Conservation (phyloP, 2,329 filamentous ascomycete genomes). For the Cordyceps militaris region DNA sequence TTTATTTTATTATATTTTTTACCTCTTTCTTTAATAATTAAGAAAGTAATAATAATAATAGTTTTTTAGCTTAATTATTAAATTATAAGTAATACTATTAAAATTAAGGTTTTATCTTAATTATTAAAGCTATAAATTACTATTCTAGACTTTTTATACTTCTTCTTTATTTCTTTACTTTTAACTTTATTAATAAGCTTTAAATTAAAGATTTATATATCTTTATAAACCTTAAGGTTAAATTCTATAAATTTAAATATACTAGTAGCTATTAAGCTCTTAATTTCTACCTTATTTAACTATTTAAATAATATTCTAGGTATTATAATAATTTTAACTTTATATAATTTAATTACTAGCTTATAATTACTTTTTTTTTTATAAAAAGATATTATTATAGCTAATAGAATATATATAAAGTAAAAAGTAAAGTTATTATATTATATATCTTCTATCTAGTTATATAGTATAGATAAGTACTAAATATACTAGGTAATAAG, state of each 20-base stretch:
- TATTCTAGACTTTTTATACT: neutral
- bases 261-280: neutral
- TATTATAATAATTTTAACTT: neutral
- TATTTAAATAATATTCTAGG: neutral
- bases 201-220: neutral
- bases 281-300: neutral
- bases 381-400: neutral
- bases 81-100: neutral
- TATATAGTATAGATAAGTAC: no score
- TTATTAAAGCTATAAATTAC: neutral
- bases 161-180: neutral
- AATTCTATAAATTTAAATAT: neutral
- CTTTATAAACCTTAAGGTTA: neutral
- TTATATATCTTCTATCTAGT: no score
- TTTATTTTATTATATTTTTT: no score
- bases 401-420: no score
- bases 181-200: neutral
- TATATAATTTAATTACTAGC: neutral
- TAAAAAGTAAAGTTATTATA: no score
- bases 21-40: neutral
- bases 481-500: no score
- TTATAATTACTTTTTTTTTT: neutral
- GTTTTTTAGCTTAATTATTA: neutral
- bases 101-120: neutral
- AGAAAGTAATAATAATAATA: neutral